A percentile compares a stretch with the other conserved stretches of the same genome.
Conservation (phyloP, 495 filamentous ascomycete species). For the Daldinia concentrica region DNA sequence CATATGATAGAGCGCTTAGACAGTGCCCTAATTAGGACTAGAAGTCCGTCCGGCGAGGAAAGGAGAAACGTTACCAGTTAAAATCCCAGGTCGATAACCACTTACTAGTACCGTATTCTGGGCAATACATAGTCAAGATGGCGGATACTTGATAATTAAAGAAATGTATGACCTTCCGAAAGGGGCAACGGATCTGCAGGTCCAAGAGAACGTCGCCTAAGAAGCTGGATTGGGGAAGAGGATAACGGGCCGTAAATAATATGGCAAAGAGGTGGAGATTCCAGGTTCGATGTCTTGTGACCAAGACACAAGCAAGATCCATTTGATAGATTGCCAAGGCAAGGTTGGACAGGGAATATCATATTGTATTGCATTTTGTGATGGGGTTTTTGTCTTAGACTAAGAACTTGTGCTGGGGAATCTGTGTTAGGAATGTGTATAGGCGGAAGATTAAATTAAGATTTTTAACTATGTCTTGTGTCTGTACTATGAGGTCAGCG, state of each 20-base stretch:
- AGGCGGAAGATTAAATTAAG: constrained; percentile 9
- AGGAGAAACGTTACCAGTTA: constrained; percentile 33
- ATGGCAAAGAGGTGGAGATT: constrained; percentile 22
- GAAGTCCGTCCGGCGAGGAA: constrained; percentile 9
- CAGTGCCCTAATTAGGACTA: constrained; percentile 7
- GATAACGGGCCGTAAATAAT: constrained; percentile 31
- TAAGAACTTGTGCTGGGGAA: not conserved
- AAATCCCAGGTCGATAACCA: not conserved
- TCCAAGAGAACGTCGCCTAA: constrained; percentile 12
- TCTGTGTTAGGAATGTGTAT: not conserved
- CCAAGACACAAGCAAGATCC: constrained; percentile 25
- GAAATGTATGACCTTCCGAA: constrained; percentile 36
- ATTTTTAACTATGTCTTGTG: constrained; percentile 1
- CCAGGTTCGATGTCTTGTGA: constrained; percentile 35
- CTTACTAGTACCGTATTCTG: constrained; percentile 20
- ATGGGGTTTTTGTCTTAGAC: constrained; percentile 22
- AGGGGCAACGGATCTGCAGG: constrained; percentile 26
- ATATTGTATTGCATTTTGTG: constrained; percentile 2
- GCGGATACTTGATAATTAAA: constrained; percentile 31
- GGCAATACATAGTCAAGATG: constrained; percentile 19
- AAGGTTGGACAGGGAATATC: constrained; percentile 18
- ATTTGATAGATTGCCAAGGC: not conserved
- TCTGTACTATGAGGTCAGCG: constrained; percentile 20
- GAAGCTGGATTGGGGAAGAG: constrained; percentile 28
- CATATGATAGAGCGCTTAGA: constrained; percentile 27